Evolutionary conservation across 2,329 filamentous ascomycete species (phyloP).

Genomic region (Hypoxylon sp.): DNA sequence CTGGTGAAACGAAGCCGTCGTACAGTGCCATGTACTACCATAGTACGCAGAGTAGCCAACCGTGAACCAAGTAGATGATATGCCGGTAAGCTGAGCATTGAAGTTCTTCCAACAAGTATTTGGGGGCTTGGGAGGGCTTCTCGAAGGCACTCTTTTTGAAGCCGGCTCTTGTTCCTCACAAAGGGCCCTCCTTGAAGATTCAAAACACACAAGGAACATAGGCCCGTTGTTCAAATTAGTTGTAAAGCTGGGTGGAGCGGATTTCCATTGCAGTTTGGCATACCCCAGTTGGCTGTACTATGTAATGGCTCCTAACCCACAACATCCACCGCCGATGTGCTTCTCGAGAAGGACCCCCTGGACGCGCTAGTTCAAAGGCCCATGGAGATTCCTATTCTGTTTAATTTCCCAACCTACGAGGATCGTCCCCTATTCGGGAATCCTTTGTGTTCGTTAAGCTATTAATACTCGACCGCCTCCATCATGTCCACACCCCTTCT

Average conservation of each 20-base stretch:
- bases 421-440: slow-evolving; percentile 48
- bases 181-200: slow-evolving; percentile 19
- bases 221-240: slow-evolving; percentile 25
- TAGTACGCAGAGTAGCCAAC: slow-evolving; percentile 14
- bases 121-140: background rate
- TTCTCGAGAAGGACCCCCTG: slow-evolving; percentile 26
- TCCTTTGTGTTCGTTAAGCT: slow-evolving; percentile 50
- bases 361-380: slow-evolving; percentile 39
- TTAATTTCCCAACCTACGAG: slow-evolving; percentile 52
- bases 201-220: slow-evolving; percentile 16
- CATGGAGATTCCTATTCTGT: slow-evolving; percentile 44
- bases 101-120: background rate
- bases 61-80: slow-evolving; percentile 10
- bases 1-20: slow-evolving; percentile 30
- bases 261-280: slow-evolving; percentile 36
- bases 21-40: slow-evolving; percentile 28
- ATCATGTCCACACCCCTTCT: slow-evolving; percentile 46
- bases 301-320: slow-evolving; percentile 23
- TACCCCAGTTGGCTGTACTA: slow-evolving; percentile 29
- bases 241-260: slow-evolving; percentile 33
- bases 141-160: background rate
- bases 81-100: slow-evolving; percentile 1
- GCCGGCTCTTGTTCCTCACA: slow-evolving; percentile 22
- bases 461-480: slow-evolving; percentile 64
- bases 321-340: slow-evolving; percentile 42